Evolutionary conservation across 2,329 filamentous ascomycete species (phyloP).

Genomic region (Pseudogymnoascus sp.): DNA sequence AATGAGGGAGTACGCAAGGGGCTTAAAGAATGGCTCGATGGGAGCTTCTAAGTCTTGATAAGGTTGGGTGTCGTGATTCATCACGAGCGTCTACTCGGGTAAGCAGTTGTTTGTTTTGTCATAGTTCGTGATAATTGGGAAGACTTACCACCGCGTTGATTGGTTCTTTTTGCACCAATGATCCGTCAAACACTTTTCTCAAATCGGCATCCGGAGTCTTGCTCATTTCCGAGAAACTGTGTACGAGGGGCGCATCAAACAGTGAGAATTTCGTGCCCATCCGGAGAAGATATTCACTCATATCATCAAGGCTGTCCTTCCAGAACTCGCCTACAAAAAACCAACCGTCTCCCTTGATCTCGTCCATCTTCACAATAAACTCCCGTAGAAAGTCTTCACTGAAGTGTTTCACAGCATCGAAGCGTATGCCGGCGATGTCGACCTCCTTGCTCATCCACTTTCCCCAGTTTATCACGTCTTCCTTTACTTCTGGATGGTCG

Average conservation of each 20-base stretch:
- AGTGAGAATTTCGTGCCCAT: conserved; percentile 52
- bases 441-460: conserved; percentile 56
- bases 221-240: conserved; percentile 56
- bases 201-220: conserved; percentile 50
- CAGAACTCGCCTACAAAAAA: conserved; percentile 66
- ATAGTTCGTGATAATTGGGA: neutral
- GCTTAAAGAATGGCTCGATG: conserved; percentile 60
- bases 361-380: conserved; percentile 52
- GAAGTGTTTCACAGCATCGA: conserved; percentile 68
- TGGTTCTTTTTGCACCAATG: conserved; percentile 46
- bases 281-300: conserved; percentile 48
- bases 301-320: conserved; percentile 47
- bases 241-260: conserved; percentile 61
- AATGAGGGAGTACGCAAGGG: conserved; percentile 63
- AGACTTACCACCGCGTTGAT: conserved; percentile 47
- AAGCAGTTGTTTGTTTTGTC: conserved; percentile 1
- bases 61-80: conserved; percentile 64
- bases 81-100: conserved; percentile 48
- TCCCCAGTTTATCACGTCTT: conserved; percentile 59
- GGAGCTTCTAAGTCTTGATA: conserved; percentile 55
- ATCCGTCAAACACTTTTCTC: conserved; percentile 52
- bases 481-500: conserved; percentile 50
- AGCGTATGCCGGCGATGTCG: conserved; percentile 55
- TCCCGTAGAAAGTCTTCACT: conserved; percentile 56
- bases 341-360: conserved; percentile 41